phyloP scores from a whole-genome alignment of 768 basidiomycete genomes.

The Pholiota molesta region DNA sequence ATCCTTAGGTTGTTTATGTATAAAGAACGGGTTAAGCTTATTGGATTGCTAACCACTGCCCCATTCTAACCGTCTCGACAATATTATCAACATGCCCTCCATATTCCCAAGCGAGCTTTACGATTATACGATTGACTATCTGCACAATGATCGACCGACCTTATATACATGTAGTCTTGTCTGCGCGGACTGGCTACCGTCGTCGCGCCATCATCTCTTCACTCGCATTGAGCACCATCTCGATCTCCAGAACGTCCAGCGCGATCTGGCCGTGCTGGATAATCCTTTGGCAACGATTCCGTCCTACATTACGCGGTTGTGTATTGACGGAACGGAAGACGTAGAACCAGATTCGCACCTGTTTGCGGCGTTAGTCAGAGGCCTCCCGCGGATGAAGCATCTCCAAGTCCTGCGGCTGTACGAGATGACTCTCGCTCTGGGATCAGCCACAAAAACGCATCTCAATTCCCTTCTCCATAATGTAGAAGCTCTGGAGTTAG shows the following conservation, averaged over 20 bases:
- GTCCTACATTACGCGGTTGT: not conserved
- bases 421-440: not conserved
- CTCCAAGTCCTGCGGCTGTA: not conserved
- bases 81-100: not conserved
- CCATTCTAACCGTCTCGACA: no score
- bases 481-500: not conserved
- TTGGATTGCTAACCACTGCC: no score
- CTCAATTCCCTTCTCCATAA: not conserved
- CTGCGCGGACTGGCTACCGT: conserved; percentile 15
- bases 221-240: not conserved
- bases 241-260: not conserved
- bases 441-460: not conserved
- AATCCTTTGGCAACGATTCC: not conserved
- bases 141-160: conserved; percentile 11
- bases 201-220: conserved; percentile 21
- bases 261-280: not conserved
- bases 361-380: not conserved
- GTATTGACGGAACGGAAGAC: not conserved
- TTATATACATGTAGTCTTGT: conserved; percentile 19
- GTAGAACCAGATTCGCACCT: not conserved
- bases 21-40: not conserved
- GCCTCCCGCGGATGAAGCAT: conserved; percentile 2
- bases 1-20: not conserved
- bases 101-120: conserved; percentile 14
- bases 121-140: conserved; percentile 23